Evolutionary conservation across 305 asterid species (phyloP).

Genomic region (Rubia occidens): DNA sequence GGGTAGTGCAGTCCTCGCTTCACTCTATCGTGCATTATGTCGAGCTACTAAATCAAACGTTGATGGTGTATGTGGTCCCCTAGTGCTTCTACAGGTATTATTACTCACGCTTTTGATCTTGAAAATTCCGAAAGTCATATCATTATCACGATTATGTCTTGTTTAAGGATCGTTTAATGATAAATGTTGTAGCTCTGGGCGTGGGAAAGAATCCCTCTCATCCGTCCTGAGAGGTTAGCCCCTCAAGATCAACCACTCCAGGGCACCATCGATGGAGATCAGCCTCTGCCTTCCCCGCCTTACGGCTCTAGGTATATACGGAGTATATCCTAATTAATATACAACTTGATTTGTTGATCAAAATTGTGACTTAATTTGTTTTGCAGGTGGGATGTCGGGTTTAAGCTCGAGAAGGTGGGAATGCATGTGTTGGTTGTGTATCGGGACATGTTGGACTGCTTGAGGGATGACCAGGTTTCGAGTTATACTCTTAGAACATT

Average conservation of each 20-base stretch:
- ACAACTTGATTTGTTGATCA: neutral
- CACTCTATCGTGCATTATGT: conserved; percentile 24
- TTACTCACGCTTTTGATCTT: neutral
- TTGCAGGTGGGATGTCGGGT: conserved; percentile 31
- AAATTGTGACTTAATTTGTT: neutral
- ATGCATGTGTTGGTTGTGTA: conserved; percentile 26
- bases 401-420: conserved; percentile 25
- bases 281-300: conserved; percentile 22
- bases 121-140: neutral
- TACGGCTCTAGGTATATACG: conserved; percentile 25
- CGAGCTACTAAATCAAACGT: conserved; percentile 19
- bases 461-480: conserved; percentile 26
- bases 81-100: conserved; percentile 23
- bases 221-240: conserved; percentile 24
- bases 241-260: conserved; percentile 16
- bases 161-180: neutral
- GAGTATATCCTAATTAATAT: conserved; percentile 14
- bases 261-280: conserved; percentile 14
- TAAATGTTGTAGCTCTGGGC: conserved; percentile 24
- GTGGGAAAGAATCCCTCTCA: conserved; percentile 27
- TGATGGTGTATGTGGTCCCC: conserved; percentile 25
- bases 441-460: conserved; percentile 26
- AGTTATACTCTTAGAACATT: conserved; percentile 1
- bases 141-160: conserved; percentile 10
- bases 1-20: conserved; percentile 25